Evolutionary conservation across 768 basidiomycete species (phyloP), one percentile per base, ranked within the genome.

Genomic region (Lentinula guzmanii): DNA sequence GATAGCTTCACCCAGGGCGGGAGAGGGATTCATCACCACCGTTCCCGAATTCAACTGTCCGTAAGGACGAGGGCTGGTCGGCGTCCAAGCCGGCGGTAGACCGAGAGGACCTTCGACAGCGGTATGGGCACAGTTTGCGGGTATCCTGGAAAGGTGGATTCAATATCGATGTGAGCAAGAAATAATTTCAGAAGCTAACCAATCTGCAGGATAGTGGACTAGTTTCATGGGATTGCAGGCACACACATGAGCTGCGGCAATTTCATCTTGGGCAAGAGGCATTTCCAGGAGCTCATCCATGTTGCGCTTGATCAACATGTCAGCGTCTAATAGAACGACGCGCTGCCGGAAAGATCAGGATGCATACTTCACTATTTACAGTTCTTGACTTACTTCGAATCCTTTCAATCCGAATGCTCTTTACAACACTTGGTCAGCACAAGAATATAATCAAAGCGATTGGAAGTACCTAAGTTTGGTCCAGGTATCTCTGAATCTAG

Each of bases 161-260:
- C 33, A 37, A 45, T 35, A 59, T 24, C 15, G 3, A 18, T 15
- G 7, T 33, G 33, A 16, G 53, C 46, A 52, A 34, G 51, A 16
- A 60, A 52, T 9, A 33, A 39, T 53, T 77, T 4, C 11, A 48
- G 9, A 70, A 56, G 81, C 69, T 69, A 65, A 82, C 97, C 96
- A 99, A 70, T 97, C 94, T 3, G 73, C 67, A 7, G 96, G 96
- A 74, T 99, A 99, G 71, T 95, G 92, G 2, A 79, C 63, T 18
- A 96, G 71, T 69, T 85, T 88, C 42, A 86, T 83, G 6, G 95
- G 96, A 73, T 99, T 99, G 76, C 96, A 99, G 3, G 94, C 87
- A 69, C 96, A 99, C 13, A 86, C 95, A 65, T 96, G 95, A 0
- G 78, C 82, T 0, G 94, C 95, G 5, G 93, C 95, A 61, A 98